Conservation (phyloP, 208 protist species). For the Wallacemonas sp. region DNA sequence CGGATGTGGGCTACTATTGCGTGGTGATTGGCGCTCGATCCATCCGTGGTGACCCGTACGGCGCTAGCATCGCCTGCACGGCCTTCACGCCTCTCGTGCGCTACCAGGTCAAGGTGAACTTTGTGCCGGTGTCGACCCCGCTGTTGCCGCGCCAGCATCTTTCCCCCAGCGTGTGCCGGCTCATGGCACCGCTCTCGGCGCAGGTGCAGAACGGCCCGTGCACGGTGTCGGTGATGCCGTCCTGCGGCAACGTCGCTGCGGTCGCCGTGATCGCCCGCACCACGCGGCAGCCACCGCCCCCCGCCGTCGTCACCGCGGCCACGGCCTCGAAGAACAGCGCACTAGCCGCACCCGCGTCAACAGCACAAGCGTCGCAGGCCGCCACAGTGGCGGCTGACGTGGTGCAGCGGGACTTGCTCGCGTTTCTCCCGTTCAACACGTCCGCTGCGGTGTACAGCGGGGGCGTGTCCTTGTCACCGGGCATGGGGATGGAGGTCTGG, state of each 20-base stretch:
- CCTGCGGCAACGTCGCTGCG: constrained; percentile 75
- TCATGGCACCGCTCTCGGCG: constrained; percentile 60
- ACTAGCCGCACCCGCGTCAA: too few relatives aligned
- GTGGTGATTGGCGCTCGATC: constrained; percentile 65
- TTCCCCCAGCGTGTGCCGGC: constrained; percentile 64
- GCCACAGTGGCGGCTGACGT: background rate
- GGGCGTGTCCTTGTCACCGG: constrained; percentile 33
- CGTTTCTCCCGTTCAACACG: constrained; percentile 58
- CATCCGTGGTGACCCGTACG: constrained; percentile 77
- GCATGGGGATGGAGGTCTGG: constrained; percentile 71
- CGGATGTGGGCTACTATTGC: constrained; percentile 70
- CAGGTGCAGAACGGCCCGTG: constrained; percentile 47
- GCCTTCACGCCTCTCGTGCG: constrained; percentile 62
- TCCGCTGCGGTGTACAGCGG: constrained; percentile 48
- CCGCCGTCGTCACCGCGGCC: background rate
- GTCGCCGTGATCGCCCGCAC: constrained; percentile 55
- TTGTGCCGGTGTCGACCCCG: constrained; percentile 50
- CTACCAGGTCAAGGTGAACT: constrained; percentile 80
- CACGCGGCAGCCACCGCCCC: background rate
- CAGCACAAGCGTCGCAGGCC: too few relatives aligned
- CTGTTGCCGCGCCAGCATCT: constrained; percentile 76
- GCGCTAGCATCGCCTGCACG: constrained; percentile 26
- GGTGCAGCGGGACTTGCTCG: constrained; percentile 33
- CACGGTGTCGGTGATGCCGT: constrained; percentile 75
- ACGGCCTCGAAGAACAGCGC: background rate